Base-by-base conservation (phyloP, 129 eudicot species). In the Tagetes erecta region DNA sequence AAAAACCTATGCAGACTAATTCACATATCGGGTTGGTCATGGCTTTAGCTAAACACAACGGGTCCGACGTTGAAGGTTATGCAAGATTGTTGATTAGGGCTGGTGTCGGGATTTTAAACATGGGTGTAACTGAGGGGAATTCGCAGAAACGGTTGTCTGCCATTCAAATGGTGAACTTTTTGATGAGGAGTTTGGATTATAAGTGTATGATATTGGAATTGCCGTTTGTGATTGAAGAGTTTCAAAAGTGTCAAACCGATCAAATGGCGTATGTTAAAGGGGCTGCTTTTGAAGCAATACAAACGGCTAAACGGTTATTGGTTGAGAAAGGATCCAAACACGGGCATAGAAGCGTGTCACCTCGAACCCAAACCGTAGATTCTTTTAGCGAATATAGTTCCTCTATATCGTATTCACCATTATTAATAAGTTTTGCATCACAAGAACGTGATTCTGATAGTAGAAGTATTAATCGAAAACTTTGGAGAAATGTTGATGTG, bases 221-320 rank as follows among this genome's bases (percentile, higher is more conserved):
- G 20, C 79, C 74, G 68, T 72, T 83, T 80, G 77, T 94, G 36
- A 86, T 94, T 34, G 84, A 83, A 76, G 96, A 85, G 81, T 83
- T 94, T 89, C 88, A 94, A 74, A 90, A 88, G 70, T 90, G 91
- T 64, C 89, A 86, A 80, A 74, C 76, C 14, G 98, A 91, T 82
- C 87, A 87, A 42, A 91, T 90, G 97, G 88, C 91, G 20, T 90
- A 81, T 82, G 96, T 94, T 33, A 88, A 79, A 47, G 93, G 96
- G 30, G 96, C 97, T 30, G 97, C 97, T 74, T 94, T 80, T 50
- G 98, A 94, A 78, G 96, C 93, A 2, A 58, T 87, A 58, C 93
- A 90, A 64, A 86, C 90, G 11, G 98, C 97, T 39, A 90, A 79
- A 76, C 83, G 80, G 71, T 85, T 94, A 59, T 77, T 70, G 65